Conservation (phyloP, 2,329 filamentous ascomycete genomes). For the Fusarium sterilihyphosum region DNA sequence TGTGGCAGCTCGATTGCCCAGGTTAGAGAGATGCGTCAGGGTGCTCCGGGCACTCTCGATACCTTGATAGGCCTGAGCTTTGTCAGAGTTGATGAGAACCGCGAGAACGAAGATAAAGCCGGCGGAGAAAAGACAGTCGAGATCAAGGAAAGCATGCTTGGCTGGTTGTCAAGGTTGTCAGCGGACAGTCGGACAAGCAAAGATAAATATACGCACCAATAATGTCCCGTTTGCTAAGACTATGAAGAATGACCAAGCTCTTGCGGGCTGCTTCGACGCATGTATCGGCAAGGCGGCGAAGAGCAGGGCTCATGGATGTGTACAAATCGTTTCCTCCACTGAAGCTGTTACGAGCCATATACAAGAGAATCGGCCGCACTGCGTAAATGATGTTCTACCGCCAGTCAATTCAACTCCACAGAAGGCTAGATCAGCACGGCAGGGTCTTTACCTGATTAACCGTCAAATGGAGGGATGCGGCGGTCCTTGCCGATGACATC, state of each 20-base stretch:
- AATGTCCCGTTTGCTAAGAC: conserved; percentile 14
- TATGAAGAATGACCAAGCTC: conserved; percentile 21
- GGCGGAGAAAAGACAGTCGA: conserved; percentile 25
- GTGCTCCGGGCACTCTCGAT: conserved; percentile 21
- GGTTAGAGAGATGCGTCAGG: conserved; percentile 16
- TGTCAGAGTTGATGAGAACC: conserved; percentile 14
- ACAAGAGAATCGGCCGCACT: conserved; percentile 21
- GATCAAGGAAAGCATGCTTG: conserved; percentile 27
- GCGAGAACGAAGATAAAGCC: conserved; percentile 30
- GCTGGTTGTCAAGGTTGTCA: not conserved
- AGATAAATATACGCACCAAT: not conserved
- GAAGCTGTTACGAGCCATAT: conserved; percentile 23
- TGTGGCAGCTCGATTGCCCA: conserved; percentile 26
- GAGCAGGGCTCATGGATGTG: conserved; percentile 10
- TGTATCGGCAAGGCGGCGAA: conserved; percentile 26
- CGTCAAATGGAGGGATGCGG: conserved; percentile 22
- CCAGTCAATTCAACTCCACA: too few relatives aligned
- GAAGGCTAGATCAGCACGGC: too few relatives aligned
- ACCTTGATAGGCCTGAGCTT: conserved; percentile 2
- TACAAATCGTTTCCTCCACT: not conserved
- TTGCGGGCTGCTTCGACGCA: conserved; percentile 28
- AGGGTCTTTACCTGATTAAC: conserved; percentile 8
- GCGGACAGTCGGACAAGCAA: too few relatives aligned
- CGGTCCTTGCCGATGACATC: conserved; percentile 8
- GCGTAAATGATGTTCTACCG: conserved; percentile 20